These are phyloP conservation scores for Amborella trichopoda DNA, from an alignment of 164 flowering plant genomes.

Conservation along the genomic window DNA sequence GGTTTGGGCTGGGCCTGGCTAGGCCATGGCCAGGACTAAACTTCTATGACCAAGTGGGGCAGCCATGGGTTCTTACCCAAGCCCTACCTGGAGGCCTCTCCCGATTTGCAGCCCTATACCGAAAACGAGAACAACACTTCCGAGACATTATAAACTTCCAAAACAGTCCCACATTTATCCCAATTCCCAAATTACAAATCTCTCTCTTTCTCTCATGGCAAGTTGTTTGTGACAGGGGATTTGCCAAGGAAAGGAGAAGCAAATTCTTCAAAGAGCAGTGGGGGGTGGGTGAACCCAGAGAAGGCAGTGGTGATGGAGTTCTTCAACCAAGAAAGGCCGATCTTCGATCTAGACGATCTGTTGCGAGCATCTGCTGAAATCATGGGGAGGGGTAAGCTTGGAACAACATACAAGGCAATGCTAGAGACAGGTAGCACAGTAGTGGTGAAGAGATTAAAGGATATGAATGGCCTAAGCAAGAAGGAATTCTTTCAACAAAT, in stretches of 20 bases:
- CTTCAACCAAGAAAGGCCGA: constrained; percentile 21
- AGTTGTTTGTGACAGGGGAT: constrained; percentile 3
- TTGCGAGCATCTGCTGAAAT: constrained; percentile 46
- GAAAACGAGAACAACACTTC: not conserved
- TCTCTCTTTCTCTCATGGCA: constrained; percentile 4
- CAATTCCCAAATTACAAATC: too few relatives aligned
- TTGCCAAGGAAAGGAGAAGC: constrained; percentile 9
- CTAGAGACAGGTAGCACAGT: constrained; percentile 35
- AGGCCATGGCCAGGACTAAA: too few relatives aligned
- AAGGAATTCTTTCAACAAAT: constrained; percentile 44
- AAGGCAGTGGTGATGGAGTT: constrained; percentile 26
- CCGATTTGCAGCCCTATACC: not conserved
- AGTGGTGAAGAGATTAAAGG: constrained; percentile 41
- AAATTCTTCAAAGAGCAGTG: constrained; percentile 12
- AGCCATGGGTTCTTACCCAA: too few relatives aligned
- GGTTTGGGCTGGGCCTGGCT: too few relatives aligned
- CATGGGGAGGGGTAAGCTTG: constrained; percentile 42
- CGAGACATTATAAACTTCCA: too few relatives aligned
- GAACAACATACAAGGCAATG: constrained; percentile 38
- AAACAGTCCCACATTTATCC: too few relatives aligned
- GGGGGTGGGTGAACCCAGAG: constrained; percentile 29
- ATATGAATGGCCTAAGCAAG: constrained; percentile 23
- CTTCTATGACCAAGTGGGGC: too few relatives aligned
- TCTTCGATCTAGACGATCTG: constrained; percentile 51
- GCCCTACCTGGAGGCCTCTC: not conserved